Conservation (phyloP, 805 yeast genomes). For the Scheffersomyces lignosus region DNA sequence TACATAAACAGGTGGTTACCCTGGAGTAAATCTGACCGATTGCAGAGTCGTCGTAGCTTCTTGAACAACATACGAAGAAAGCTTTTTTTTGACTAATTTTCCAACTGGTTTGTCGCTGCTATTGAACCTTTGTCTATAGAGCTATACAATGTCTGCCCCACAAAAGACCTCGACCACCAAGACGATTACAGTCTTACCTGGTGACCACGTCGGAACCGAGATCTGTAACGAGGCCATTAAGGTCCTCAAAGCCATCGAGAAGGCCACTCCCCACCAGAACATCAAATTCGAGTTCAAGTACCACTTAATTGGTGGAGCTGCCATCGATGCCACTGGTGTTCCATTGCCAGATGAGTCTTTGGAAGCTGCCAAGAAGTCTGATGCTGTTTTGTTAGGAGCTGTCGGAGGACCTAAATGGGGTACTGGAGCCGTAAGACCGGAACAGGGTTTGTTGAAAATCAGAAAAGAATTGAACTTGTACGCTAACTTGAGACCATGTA, state of each 20-base stretch:
- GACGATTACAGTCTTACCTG: slow-evolving; percentile 85
- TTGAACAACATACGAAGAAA: no score
- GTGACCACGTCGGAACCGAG: slow-evolving; percentile 97
- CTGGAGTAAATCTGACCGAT: no score
- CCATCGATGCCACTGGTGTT: slow-evolving; percentile 93
- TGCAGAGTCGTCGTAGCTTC: no score
- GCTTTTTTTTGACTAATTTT: no score
- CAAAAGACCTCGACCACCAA: slow-evolving; percentile 50
- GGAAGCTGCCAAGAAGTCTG: slow-evolving; percentile 79
- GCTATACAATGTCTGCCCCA: slow-evolving; percentile 1
- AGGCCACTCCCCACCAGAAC: slow-evolving; percentile 35
- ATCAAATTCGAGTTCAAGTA: slow-evolving; percentile 72
- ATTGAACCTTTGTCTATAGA: no score
- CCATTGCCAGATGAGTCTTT: slow-evolving; percentile 87
- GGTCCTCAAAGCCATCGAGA: slow-evolving; percentile 77
- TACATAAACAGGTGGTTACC: no score
- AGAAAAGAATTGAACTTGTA: slow-evolving; percentile 92
- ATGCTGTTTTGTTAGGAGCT: slow-evolving; percentile 96
- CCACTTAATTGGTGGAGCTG: slow-evolving; percentile 96
- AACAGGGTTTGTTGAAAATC: slow-evolving; percentile 91
- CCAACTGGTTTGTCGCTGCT: no score
- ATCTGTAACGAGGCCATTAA: slow-evolving; percentile 88
- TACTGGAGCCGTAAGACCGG: slow-evolving; percentile 93
- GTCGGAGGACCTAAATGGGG: slow-evolving; percentile 99
- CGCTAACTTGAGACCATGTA: slow-evolving; percentile 96